Evolutionary conservation across 306 rosid genomes (phyloP), one percentile per base, ranked within the genome.

Genomic region (Cucumis hystrix): DNA sequence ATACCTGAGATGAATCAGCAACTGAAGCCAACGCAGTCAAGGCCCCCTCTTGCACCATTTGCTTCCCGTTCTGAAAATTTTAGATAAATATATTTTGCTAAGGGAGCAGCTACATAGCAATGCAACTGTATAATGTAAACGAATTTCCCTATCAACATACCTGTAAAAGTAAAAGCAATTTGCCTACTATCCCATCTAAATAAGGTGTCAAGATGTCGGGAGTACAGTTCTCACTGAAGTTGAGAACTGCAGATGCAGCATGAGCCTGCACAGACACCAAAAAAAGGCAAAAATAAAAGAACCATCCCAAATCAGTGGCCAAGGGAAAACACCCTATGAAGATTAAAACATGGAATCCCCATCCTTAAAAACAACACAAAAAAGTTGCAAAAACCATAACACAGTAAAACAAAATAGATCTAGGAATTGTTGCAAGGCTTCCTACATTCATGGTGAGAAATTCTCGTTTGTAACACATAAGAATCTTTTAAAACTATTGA

Each of bases 1-100:
- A 28, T 33, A 14, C 99, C 99, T 96, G 99, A 76, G 99, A 92
- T 77, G 99, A 96, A 89, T 96, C 99, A 9, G 99, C 99, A 77
- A 92, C 99, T 43, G 99, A 96, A 76, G 99, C 99, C 82, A 96
- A 83, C 76, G 98, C 98, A 74, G 99, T 96, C 81, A 96, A 84
- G 62, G 99, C 99, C 40, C 99, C 99, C 82, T 96, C 99, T 87
- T 96, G 98, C 81, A 96, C 99, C 99, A 96, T 92, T 85, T 96
- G 99, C 84, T 92, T 96, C 60, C 98, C 97, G 78, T 92, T 92
- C 98, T 96, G 86, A 43, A 54, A 73, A 17, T 10, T 47, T 47
- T 12, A 51, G 82, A 80, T 59, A 51, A 49, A 66, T n/a, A 40
- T 61, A 4, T 61, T 62, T 25, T 15, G 47, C 13, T 55, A 57